A percentile compares a stretch with the other conserved stretches of the same genome.
These are phyloP conservation scores for Elongisporangium undulatum DNA, from an alignment of 352 stramenopile genomes.

Conservation along the genomic window DNA sequence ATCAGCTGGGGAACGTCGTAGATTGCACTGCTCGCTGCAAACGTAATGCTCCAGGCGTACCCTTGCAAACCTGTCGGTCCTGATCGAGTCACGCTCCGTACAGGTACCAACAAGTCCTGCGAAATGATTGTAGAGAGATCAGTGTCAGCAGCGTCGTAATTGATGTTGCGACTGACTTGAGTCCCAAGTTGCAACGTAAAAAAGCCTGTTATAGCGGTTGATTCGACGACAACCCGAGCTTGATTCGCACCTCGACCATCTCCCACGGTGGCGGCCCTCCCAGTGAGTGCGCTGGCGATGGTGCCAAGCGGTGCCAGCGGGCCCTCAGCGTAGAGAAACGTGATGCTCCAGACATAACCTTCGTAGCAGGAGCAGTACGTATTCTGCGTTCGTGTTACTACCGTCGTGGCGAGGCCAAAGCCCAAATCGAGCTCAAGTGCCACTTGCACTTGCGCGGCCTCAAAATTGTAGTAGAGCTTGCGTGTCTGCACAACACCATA, in stretches of 20 bases:
- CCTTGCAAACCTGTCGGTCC: constrained; percentile 29
- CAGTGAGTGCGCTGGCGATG: constrained; percentile 44
- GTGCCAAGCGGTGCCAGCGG: constrained; percentile 38
- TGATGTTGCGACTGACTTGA: constrained; percentile 62
- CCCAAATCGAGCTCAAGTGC: constrained; percentile 76
- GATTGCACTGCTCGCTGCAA: constrained; percentile 49
- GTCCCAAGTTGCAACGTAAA: constrained; percentile 62
- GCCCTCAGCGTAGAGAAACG: constrained; percentile 67
- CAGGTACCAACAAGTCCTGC: constrained; percentile 49
- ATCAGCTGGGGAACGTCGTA: constrained; percentile 61
- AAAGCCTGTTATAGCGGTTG: constrained; percentile 53
- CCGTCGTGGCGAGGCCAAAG: constrained; percentile 52
- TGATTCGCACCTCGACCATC: constrained; percentile 35
- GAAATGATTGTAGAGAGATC: constrained; percentile 56
- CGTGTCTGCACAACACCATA: constrained; percentile 49
- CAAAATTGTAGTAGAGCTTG: constrained; percentile 61
- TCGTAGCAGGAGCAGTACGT: constrained; percentile 68
- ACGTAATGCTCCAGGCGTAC: constrained; percentile 79
- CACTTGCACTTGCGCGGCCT: constrained; percentile 57
- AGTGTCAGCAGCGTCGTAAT: constrained; percentile 47
- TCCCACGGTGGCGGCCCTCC: constrained; percentile 45
- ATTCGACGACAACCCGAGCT: constrained; percentile 50
- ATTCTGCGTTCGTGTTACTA: constrained; percentile 51
- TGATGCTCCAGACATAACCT: constrained; percentile 74
- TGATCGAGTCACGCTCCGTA: constrained; percentile 51